Conservation (phyloP, 2,329 filamentous ascomycete species). For the Aspergillus fijiensis region DNA sequence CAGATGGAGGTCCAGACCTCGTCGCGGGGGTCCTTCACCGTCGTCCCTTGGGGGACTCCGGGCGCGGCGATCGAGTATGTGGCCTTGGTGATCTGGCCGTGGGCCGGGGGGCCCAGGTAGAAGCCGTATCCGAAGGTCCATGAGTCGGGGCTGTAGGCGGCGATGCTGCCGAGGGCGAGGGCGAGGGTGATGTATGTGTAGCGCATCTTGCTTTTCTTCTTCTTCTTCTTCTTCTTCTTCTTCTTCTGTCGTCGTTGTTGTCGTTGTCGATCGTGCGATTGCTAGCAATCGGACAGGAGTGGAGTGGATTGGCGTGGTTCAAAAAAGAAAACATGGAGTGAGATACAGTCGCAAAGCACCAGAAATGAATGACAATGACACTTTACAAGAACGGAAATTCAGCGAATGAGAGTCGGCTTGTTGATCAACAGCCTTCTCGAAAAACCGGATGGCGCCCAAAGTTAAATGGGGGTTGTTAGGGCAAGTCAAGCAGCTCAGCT, state of each 20-base stretch:
- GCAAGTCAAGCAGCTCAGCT: neutral
- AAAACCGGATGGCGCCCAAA: neutral
- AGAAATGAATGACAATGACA: too few relatives aligned
- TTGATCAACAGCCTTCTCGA: neutral
- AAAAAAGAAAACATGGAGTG: neutral
- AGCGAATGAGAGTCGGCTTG: neutral
- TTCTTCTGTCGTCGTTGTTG: too few relatives aligned
- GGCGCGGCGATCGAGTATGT: constrained; percentile 10
- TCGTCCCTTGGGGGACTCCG: constrained; percentile 2
- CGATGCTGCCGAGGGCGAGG: constrained; percentile 2
- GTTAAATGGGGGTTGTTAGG: neutral
- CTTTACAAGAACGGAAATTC: too few relatives aligned
- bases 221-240: too few relatives aligned
- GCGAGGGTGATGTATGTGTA: neutral
- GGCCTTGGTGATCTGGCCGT: constrained; percentile 10
- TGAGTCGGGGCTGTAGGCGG: constrained; percentile 7
- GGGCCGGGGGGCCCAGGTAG: constrained; percentile 3
- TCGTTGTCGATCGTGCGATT: too few relatives aligned
- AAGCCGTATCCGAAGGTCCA: constrained; percentile 14
- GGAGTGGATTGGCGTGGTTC: too few relatives aligned
- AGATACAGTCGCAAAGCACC: neutral
- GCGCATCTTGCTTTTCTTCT: neutral
- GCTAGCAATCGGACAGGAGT: too few relatives aligned
- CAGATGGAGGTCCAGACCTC: constrained; percentile 11
- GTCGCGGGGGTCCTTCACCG: neutral